Percentiles rank a stretch among this genome's conserved stretches.
Conservation (phyloP, 306 rosid species). For the Malus fusca region DNA sequence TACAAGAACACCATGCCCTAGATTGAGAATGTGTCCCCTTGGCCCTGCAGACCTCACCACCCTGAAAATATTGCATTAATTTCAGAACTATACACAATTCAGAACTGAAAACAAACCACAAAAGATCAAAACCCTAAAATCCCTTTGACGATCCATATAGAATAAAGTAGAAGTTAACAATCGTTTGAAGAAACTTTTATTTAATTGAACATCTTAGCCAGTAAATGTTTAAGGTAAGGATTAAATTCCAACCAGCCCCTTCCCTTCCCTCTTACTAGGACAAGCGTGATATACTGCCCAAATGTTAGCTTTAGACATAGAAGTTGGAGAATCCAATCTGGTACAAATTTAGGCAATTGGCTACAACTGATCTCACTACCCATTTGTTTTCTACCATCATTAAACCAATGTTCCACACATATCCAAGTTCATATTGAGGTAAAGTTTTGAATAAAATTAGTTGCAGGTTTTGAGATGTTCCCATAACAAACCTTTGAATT, state of each 20-base stretch:
- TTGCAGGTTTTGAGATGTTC: slow-evolving; percentile 2
- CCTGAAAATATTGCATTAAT: slow-evolving; percentile 38
- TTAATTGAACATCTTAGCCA: not conserved
- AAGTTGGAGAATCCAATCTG: not conserved
- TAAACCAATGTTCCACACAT: not conserved
- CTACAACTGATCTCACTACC: not conserved
- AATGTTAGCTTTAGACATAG: not conserved
- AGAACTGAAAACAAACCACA: not conserved
- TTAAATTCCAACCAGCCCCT: not conserved
- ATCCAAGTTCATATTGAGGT: not conserved
- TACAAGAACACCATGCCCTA: slow-evolving; percentile 93
- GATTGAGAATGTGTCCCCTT: slow-evolving; percentile 85
- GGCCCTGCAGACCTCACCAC: slow-evolving; percentile 92
- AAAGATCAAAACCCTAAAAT: not conserved
- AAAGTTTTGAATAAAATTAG: not conserved
- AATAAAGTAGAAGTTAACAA: not conserved
- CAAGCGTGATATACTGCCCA: not conserved
- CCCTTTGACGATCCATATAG: not conserved
- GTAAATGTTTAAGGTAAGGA: not conserved
- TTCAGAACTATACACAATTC: not conserved
- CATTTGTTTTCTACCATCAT: not conserved
- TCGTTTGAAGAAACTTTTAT: not conserved
- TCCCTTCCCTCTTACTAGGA: not conserved
- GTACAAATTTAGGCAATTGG: not conserved
- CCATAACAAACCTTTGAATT: slow-evolving; percentile 69